Base-by-base conservation (phyloP, 2,329 filamentous ascomycete species). In the Cordyceps cateniannulata region DNA sequence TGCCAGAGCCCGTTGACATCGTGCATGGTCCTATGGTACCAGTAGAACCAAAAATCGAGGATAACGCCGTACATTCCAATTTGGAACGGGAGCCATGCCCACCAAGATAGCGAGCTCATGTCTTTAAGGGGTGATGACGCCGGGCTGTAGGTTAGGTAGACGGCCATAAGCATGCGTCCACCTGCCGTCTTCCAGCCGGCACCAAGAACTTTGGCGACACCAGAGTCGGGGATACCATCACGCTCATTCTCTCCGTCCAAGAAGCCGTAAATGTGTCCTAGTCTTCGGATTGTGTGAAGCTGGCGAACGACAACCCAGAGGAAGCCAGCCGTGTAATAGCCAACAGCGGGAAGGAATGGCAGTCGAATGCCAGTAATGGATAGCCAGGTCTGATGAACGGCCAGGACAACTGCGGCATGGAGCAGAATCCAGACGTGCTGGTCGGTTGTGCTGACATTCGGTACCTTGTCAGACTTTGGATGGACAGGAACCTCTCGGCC, bases 1-100 rank as follows among this genome's bases (percentile, higher is more conserved):
- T 74, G 70, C 75, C 75, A 77, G 16, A 77, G 68, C 0, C 62
- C 65, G 35, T 69, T 65, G 29, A 73, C 55, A 48, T 76, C 74
- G 61, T 77, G 75, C 72, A 76, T 76, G 14, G 69, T 45, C 5
- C 75, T 71, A 61, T 77, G 75, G 59, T 77, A 77, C 69, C 72
- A 69, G 62, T 75, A 75, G 62, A 75, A 75, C 72, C 61, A 62
- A 29, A 62, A 62, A 60, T 77, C 75, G 3, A 77, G 69, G 3
- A 76, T 65, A 38, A 77, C 69, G 1, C 70, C 70, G 58, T 77
- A 77, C 0, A 77, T 64, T 0, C 71, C 71, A 5, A 74, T 67
- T 32, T 76, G 73, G 14, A 77, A 29, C 29, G 0, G 71, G 68
- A 1, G 75, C 68, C 70, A 72, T 1, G 27, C 40, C 61, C 61